These are phyloP conservation scores for Neolecta irregularis DNA, from an alignment of 1,139 yeast species.

Conservation along the genomic window DNA sequence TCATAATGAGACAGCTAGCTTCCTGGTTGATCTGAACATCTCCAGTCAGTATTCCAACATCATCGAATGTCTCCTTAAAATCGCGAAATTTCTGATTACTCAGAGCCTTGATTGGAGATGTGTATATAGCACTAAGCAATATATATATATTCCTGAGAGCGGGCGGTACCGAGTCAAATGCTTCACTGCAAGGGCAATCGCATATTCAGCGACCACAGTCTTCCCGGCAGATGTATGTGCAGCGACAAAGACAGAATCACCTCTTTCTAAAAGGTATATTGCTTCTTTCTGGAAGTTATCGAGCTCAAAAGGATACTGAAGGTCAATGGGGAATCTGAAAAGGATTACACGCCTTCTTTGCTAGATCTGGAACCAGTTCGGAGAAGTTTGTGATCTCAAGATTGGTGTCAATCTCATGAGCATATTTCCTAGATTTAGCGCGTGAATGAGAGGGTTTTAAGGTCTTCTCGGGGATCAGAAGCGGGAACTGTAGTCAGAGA, in stretches of 20 bases:
- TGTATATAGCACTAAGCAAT: constrained; percentile 46
- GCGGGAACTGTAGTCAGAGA: constrained; percentile 1
- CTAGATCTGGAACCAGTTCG: constrained; percentile 84
- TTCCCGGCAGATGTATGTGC: constrained; percentile 96
- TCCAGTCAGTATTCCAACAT: constrained; percentile 92
- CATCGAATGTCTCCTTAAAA: constrained; percentile 69
- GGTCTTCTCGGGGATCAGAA: constrained; percentile 3
- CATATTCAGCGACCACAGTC: constrained; percentile 86
- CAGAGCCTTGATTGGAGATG: constrained; percentile 84
- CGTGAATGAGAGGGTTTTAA: neutral
- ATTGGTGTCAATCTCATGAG: constrained; percentile 80
- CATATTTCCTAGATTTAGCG: constrained; percentile 41
- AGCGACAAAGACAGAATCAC: constrained; percentile 94
- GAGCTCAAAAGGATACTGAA: constrained; percentile 70
- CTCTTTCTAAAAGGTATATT: constrained; percentile 86
- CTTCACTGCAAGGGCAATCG: constrained; percentile 81
- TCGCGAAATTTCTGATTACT: constrained; percentile 92
- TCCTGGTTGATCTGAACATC: constrained; percentile 97
- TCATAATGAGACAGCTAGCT: constrained; percentile 92
- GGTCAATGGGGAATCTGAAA: neutral
- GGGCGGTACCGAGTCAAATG: constrained; percentile 52
- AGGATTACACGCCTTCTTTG: constrained; percentile 32
- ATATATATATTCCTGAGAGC: neutral
- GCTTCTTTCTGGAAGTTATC: constrained; percentile 97
- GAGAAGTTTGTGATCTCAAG: constrained; percentile 70